These are phyloP conservation scores for Hypoxylon sp. DNA, from an alignment of 2,329 filamentous ascomycete genomes.

Conservation along the genomic window DNA sequence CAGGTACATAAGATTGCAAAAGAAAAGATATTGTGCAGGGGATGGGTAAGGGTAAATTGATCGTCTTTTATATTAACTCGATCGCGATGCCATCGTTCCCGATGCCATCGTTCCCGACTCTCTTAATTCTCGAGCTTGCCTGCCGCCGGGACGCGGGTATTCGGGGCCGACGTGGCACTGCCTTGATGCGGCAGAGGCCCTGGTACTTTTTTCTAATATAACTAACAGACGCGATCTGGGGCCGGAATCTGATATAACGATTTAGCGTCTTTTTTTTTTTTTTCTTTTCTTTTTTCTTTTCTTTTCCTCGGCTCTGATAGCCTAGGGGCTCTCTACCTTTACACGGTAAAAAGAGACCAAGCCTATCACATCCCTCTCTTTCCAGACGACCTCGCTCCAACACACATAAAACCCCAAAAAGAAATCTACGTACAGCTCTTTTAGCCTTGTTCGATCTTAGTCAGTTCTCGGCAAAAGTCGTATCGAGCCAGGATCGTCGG, in stretches of 20 bases:
- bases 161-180: slow-evolving; percentile 18
- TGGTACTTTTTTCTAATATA: slow-evolving; percentile 17
- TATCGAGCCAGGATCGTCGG: slow-evolving; percentile 29
- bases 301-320: too few relatives aligned
- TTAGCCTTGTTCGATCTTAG: slow-evolving; percentile 36
- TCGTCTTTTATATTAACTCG: slow-evolving; percentile 5
- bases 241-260: slow-evolving; percentile 28
- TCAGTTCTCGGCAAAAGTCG: slow-evolving; percentile 22
- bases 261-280: neutral
- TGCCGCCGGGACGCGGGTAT: slow-evolving; percentile 31
- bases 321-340: too few relatives aligned
- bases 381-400: slow-evolving; percentile 1
- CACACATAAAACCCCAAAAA: too few relatives aligned
- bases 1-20: neutral
- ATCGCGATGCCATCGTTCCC: slow-evolving; percentile 1
- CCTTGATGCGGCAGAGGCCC: slow-evolving; percentile 23
- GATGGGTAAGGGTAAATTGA: neutral
- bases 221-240: slow-evolving; percentile 29
- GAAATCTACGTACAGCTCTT: neutral
- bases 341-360: slow-evolving; percentile 7
- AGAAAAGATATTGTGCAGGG: too few relatives aligned
- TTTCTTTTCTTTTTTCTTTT: too few relatives aligned
- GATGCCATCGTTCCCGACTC: neutral
- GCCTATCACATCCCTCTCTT: slow-evolving; percentile 13
- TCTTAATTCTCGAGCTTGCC: slow-evolving; percentile 11